A percentile compares a stretch with the other conserved stretches of the same genome.
Evolutionary conservation across 306 rosid species (phyloP).

Genomic region (Malus domestica): DNA sequence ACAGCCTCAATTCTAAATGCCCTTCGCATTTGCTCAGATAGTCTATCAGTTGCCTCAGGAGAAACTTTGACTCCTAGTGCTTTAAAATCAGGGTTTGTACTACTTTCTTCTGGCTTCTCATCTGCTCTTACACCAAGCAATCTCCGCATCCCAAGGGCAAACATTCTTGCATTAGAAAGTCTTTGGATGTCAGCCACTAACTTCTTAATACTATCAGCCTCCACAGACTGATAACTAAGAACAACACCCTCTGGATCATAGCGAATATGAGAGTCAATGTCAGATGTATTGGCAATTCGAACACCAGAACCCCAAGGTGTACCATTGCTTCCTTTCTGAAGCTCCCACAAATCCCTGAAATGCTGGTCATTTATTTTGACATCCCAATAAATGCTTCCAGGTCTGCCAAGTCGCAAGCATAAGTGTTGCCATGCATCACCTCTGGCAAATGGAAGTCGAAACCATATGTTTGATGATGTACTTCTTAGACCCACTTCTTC

Average conservation of each 20-base stretch:
- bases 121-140: constrained; percentile 80
- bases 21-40: constrained; percentile 86
- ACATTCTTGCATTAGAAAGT: constrained; percentile 93
- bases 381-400: constrained; percentile 97
- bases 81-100: constrained; percentile 50
- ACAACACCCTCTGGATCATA: constrained; percentile 98
- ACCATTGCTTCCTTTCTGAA: constrained; percentile 74
- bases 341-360: constrained; percentile 96
- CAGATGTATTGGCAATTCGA: constrained; percentile 90
- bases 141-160: constrained; percentile 90
- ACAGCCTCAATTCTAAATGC: constrained; percentile 96
- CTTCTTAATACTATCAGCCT: constrained; percentile 82
- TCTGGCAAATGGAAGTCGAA: constrained; percentile 80
- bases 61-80: constrained; percentile 48
- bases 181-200: constrained; percentile 87
- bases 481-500: constrained; percentile 87
- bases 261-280: constrained; percentile 89
- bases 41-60: constrained; percentile 61
- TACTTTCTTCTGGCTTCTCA: constrained; percentile 72
- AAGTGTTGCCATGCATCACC: constrained; percentile 93
- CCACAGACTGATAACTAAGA: constrained; percentile 86
- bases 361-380: constrained; percentile 96
- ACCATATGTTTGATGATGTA: constrained; percentile 93
- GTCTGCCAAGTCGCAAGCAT: constrained; percentile 93
- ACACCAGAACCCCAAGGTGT: constrained; percentile 97